Conservation (phyloP, 1,284 basidiomycete genomes). For the Polyporus tsugae region DNA sequence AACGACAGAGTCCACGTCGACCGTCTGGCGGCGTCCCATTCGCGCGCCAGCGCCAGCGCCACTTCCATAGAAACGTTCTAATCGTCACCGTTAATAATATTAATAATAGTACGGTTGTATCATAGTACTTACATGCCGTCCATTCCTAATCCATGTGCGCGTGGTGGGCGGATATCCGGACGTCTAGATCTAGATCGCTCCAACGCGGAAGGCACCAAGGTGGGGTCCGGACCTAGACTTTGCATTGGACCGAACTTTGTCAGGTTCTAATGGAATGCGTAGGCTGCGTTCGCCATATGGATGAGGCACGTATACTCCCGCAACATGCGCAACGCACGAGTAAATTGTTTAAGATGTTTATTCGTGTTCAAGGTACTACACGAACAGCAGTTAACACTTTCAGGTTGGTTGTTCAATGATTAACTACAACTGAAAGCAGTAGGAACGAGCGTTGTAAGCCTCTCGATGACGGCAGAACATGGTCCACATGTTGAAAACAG, state of each 20-base stretch:
- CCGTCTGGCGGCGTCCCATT: not conserved
- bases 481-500: not conserved
- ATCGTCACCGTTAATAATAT: not conserved
- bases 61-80: not conserved
- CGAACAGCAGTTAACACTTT: conserved; percentile 3
- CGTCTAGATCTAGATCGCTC: not conserved
- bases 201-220: not conserved
- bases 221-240: not conserved
- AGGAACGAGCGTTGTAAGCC: not conserved
- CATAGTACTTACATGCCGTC: not conserved
- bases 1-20: not conserved
- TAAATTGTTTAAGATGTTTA: not conserved
- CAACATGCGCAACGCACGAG: not conserved
- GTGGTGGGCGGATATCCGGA: conserved; percentile 1
- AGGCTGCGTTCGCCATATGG: not conserved
- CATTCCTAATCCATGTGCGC: not conserved
- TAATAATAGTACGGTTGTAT: not conserved
- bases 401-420: conserved; percentile 8
- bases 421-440: conserved; percentile 6
- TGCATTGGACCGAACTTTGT: not conserved
- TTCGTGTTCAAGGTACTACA: conserved; percentile 6
- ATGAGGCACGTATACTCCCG: not conserved
- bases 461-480: not conserved
- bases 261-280: not conserved
- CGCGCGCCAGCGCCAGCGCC: not conserved